Evolutionary conservation across 2,329 filamentous ascomycete species (phyloP).

Genomic region (Lasiodiplodia citricola): DNA sequence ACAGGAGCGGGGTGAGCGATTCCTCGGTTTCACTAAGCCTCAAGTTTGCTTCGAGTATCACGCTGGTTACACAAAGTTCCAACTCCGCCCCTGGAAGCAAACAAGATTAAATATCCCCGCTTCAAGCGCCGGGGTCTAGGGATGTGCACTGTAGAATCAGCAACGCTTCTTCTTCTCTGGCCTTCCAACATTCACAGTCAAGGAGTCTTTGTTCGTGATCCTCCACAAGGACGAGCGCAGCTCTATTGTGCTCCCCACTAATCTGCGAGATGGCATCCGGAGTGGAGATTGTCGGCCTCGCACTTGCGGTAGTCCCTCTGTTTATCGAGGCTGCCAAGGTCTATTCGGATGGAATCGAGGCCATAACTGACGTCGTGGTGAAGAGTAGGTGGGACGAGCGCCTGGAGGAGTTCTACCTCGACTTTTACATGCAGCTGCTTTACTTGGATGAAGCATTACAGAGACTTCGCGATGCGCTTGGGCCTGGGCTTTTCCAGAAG

Average conservation of each 20-base stretch:
- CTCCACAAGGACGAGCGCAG: no score
- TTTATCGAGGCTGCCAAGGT: slow-evolving; percentile 12
- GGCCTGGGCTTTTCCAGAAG: no score
- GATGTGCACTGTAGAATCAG: no score
- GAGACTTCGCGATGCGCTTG: not conserved
- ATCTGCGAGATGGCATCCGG: not conserved
- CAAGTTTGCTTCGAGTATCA: no score
- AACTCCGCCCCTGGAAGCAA: no score
- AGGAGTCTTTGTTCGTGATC: not conserved
- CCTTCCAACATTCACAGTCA: not conserved
- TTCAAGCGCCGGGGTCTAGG: no score
- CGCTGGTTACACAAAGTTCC: no score
- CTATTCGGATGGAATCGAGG: slow-evolving; percentile 6
- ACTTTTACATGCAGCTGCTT: slow-evolving; percentile 4
- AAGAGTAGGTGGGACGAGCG: not conserved
- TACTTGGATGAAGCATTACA: not conserved
- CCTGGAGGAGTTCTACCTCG: slow-evolving; percentile 4
- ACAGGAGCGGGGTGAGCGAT: no score
- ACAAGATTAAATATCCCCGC: no score
- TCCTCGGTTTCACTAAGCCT: no score
- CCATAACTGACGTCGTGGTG: not conserved
- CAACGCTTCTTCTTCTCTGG: not conserved
- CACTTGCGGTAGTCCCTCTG: slow-evolving; percentile 2
- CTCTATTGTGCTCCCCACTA: no score
- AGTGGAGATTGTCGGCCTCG: slow-evolving; percentile 5